phyloP scores from a whole-genome alignment of 2,329 filamentous ascomycete species.

The Cladosporium sp. region DNA sequence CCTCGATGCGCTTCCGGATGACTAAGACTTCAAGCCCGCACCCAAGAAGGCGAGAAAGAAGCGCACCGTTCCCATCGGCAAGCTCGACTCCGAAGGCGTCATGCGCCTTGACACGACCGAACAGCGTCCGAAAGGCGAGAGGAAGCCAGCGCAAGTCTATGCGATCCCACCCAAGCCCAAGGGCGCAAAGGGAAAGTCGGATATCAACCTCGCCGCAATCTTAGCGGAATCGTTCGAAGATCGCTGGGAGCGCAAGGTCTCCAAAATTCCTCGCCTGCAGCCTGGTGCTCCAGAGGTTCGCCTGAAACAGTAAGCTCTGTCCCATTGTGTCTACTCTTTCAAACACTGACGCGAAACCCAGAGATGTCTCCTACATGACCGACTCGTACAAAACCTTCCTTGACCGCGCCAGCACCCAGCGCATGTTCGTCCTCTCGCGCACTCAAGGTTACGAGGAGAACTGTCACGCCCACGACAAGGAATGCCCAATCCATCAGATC shows the following conservation, averaged over 20 bases:
- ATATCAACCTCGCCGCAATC: constrained; percentile 15
- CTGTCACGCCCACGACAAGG: constrained; percentile 51
- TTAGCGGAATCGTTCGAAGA: constrained; percentile 16
- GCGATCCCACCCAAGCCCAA: not conserved
- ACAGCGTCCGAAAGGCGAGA: constrained; percentile 12
- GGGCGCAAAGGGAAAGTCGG: not conserved
- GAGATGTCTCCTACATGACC: constrained; percentile 21
- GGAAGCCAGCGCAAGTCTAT: constrained; percentile 12
- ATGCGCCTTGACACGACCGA: constrained; percentile 16
- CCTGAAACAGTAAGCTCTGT: constrained; percentile 25
- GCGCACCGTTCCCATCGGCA: constrained; percentile 5
- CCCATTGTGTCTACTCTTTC: not conserved
- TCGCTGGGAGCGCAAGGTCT: constrained; percentile 12
- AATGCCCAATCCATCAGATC: constrained; percentile 55
- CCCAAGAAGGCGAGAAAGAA: constrained; percentile 11
- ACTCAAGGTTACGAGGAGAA: constrained; percentile 47
- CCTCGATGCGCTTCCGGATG: not conserved
- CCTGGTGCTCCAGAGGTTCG: constrained; percentile 31
- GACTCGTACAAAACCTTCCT: constrained; percentile 29
- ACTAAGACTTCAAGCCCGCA: constrained; percentile 3
- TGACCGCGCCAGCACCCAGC: constrained; percentile 31
- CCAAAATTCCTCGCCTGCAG: constrained; percentile 21
- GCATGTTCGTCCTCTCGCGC: constrained; percentile 61
- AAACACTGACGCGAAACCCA: constrained; percentile 12
- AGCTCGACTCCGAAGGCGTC: constrained; percentile 13